Evolutionary conservation across 139 green algal species (phyloP).

Genomic region (Coelastrella sp.): DNA sequence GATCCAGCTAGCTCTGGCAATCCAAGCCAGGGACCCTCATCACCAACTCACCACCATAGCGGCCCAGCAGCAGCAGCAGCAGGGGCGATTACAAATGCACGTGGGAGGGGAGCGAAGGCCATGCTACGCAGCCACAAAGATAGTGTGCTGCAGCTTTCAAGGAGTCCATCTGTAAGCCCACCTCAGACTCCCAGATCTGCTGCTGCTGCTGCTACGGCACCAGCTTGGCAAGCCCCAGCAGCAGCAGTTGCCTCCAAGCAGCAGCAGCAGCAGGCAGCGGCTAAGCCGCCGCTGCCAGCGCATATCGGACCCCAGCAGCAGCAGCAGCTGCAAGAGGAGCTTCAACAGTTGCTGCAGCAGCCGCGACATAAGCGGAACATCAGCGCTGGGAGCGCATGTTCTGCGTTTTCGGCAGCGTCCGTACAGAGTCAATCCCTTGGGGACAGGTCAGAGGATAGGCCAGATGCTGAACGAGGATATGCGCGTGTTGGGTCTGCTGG

Average conservation of each 20-base stretch:
- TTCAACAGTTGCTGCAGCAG: background rate
- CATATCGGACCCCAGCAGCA: background rate
- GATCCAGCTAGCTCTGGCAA: background rate
- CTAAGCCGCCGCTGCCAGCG: too few relatives aligned
- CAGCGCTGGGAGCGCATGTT: background rate
- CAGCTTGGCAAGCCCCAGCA: too few relatives aligned
- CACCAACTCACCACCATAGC: background rate
- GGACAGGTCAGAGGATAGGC: background rate
- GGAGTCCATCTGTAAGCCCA: too few relatives aligned
- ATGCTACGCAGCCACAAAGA: too few relatives aligned
- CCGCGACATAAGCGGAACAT: background rate
- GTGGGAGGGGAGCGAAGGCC: too few relatives aligned
- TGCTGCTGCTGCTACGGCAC: too few relatives aligned
- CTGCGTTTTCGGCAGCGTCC: background rate
- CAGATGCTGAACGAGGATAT: background rate
- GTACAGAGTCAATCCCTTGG: background rate
- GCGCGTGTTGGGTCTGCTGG: background rate
- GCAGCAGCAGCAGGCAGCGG: too few relatives aligned
- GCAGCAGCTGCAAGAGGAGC: constrained; percentile 16
- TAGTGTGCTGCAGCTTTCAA: too few relatives aligned
- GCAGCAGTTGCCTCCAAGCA: too few relatives aligned
- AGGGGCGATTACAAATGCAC: too few relatives aligned
- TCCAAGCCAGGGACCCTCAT: background rate
- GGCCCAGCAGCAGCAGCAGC: background rate
- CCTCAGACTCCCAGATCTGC: too few relatives aligned